Percentiles rank a stretch among this genome's conserved stretches.
Evolutionary conservation across 2,329 filamentous ascomycete genomes (phyloP).

Genomic region (Nigrospora osmanthi): DNA sequence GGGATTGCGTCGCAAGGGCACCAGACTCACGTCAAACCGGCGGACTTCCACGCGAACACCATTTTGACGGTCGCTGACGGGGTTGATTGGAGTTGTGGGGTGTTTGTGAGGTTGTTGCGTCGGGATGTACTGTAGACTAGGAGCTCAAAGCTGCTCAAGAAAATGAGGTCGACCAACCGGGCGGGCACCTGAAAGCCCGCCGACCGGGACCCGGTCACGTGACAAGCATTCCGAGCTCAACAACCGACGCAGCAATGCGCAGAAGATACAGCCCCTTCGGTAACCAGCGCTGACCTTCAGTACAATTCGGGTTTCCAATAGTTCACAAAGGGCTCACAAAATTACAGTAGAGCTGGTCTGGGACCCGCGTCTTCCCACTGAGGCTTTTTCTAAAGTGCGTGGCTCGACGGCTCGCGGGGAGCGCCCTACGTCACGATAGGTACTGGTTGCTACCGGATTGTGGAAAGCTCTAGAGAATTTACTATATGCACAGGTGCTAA

Average conservation of each 20-base stretch:
- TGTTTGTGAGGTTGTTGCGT: constrained; percentile 6
- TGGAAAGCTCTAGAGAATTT: constrained; percentile 28
- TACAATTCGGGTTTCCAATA: no score
- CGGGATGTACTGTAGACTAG: background rate
- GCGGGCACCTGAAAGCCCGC: background rate
- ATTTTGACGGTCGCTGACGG: constrained; percentile 55
- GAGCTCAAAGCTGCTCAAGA: constrained; percentile 2
- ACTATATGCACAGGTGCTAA: constrained; percentile 37
- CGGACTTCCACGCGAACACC: constrained; percentile 97
- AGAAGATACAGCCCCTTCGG: background rate
- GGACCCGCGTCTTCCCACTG: no score
- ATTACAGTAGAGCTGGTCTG: no score
- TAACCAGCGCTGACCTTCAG: no score
- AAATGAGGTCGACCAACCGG: background rate
- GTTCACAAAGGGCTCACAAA: no score
- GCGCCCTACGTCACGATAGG: background rate
- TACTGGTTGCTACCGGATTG: constrained; percentile 1
- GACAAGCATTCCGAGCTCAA: background rate
- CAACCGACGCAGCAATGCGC: background rate
- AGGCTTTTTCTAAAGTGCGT: no score
- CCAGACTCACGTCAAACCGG: constrained; percentile 80
- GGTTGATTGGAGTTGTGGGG: constrained; percentile 19
- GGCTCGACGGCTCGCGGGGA: no score
- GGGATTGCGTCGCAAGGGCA: constrained; percentile 2
- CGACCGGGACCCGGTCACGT: background rate